Evolutionary conservation across 2,329 filamentous ascomycete species (phyloP), one percentile per base, ranked within the genome.

Genomic region (Sodiomyces alkalinus): DNA sequence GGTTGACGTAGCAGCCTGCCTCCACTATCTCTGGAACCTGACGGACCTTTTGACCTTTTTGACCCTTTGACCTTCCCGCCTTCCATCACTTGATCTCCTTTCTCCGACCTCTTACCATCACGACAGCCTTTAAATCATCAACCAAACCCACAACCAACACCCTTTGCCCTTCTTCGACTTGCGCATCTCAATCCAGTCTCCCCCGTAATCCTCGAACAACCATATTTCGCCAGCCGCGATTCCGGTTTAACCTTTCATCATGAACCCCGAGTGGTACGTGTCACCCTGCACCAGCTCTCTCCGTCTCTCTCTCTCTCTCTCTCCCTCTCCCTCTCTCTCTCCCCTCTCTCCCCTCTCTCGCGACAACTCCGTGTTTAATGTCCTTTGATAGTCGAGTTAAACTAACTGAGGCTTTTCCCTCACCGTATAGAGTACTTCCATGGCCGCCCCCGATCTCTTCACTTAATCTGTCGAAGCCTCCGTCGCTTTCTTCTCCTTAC

Each of bases 251-350:
- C 19, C 19, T 11, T 20, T 27, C 67, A 81, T 47, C 53, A 90
- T 90, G 81, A 90, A 90, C 69, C 81, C 81, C 54, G 81, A 90
- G 81, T 90, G 70, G 81, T 90, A 75, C 53, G 80, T 74, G 39
- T 41, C 33, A 22, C 44, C 38, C 32, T n/a, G n/a, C n/a, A n/a
- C n/a, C n/a, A n/a, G n/a, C n/a, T n/a, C 19, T 17, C 15, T 17
- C 30, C 17, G 20, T 17, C 24, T 7, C 14, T 12, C 23, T 19
- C 19, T 22, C 16, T 20, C 18, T 27, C 12, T 15, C 20, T 16
- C 27, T 17, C 6, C 13, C 16, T 14, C 14, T 19, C 19, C n/a
- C n/a, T 14, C 17, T n/a, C 11, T 22, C n/a, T n/a, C n/a, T n/a
- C n/a, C n/a, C n/a, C n/a, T n/a, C n/a, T n/a, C n/a, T n/a, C n/a